Base-by-base conservation (phyloP, 1,139 yeast genomes). In the Pichia sp. region DNA sequence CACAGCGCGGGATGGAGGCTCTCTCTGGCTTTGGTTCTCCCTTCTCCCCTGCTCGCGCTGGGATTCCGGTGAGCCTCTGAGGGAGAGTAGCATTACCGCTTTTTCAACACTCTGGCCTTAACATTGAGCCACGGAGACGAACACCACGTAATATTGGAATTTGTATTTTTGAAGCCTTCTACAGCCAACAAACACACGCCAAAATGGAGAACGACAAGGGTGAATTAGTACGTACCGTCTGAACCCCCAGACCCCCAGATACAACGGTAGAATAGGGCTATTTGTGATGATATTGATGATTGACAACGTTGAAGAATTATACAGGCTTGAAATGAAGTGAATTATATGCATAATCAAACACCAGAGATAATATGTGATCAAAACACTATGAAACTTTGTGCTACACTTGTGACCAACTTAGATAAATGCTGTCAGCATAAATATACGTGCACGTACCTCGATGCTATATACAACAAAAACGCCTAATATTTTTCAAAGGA, bases 201-300 rank as follows among this genome's bases (percentile, higher is more conserved):
- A 86, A 73, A 65, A 91, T 91, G 98, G 97, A 91, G 82, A 91
- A 91, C 98, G 97, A 91, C 73, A 86, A 86, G 78, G 98, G 98
- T 73, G 94, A 86, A 78, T 82, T 88, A 76, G 97, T 85, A 83
- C 71, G 95, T 82, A 39, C 59, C 33, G 15, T 8, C 22, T 21
- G 10, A 9, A 16, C 30, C 12, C 4, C 9, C 19, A 13, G 15
- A n/a, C n/a, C n/a, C n/a, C n/a, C n/a, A n/a, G n/a, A n/a, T n/a
- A n/a, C n/a, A n/a, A n/a, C n/a, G n/a, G n/a, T n/a, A n/a, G n/a
- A n/a, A n/a, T n/a, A n/a, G n/a, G n/a, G n/a, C n/a, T n/a, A n/a
- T n/a, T n/a, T n/a, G n/a, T n/a, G n/a, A n/a, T n/a, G n/a, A n/a
- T n/a, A n/a, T n/a, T n/a, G n/a, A n/a, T n/a, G n/a, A n/a, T n/a